Evolutionary conservation across 2,329 filamentous ascomycete species (phyloP).

Genomic region (Aspergillus sp.): DNA sequence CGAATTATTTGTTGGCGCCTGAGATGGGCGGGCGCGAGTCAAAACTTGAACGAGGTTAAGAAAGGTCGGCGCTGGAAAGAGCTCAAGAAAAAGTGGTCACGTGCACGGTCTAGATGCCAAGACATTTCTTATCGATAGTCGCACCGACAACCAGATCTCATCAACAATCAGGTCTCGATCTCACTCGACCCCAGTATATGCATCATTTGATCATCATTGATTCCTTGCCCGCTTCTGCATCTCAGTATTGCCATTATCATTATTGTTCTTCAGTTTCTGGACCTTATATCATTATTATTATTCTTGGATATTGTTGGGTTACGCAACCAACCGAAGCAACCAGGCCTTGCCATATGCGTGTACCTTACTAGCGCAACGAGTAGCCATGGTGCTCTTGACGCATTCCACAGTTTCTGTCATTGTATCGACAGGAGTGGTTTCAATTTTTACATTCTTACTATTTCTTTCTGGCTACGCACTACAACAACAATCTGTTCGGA

Average conservation of each 20-base stretch:
- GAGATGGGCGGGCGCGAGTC: slow-evolving; percentile 4
- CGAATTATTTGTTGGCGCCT: slow-evolving; percentile 47
- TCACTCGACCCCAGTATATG: not conserved
- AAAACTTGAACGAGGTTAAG: not conserved
- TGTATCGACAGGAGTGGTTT: slow-evolving; percentile 53
- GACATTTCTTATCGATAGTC: slow-evolving; percentile 40
- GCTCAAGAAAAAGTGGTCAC: slow-evolving; percentile 6
- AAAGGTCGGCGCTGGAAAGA: not conserved
- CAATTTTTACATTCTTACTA: slow-evolving; percentile 75
- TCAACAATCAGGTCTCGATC: not conserved
- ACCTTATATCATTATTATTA: not conserved
- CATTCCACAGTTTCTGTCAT: slow-evolving; percentile 46
- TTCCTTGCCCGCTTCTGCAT: not conserved
- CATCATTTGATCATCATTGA: not conserved
- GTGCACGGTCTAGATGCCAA: slow-evolving; percentile 18
- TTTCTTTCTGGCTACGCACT: slow-evolving; percentile 86
- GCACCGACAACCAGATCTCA: slow-evolving; percentile 28
- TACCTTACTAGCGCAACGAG: not conserved
- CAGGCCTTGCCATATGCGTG: not conserved
- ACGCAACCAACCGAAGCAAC: not conserved
- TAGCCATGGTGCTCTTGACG: slow-evolving; percentile 46
- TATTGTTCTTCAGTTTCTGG: not conserved
- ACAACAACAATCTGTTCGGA: slow-evolving; percentile 80
- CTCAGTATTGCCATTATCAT: not conserved
- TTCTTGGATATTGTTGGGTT: not conserved